A percentile compares a stretch with the other conserved stretches of the same genome.
phyloP scores from a whole-genome alignment of 169 alveolate species.

The Plasmodium cynomolgi region DNA sequence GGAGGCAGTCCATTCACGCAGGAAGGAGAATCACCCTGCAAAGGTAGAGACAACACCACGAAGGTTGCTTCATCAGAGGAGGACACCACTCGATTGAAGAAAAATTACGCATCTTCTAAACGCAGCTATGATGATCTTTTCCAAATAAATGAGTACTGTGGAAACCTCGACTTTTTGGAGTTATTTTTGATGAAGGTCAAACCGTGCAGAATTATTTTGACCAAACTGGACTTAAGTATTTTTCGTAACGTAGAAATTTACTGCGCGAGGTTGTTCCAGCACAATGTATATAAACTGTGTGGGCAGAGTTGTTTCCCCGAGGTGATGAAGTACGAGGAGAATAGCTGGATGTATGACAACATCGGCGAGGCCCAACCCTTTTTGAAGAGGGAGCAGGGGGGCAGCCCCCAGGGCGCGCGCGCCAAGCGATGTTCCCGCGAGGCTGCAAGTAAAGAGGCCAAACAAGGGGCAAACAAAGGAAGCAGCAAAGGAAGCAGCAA shows the following conservation, averaged over 20 bases:
- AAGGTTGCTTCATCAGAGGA: neutral
- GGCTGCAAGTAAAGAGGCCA: neutral
- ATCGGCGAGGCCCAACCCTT: neutral
- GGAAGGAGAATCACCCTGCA: neutral
- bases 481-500: neutral
- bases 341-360: slow-evolving; percentile 36
- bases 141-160: slow-evolving; percentile 74
- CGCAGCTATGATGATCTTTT: neutral
- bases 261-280: slow-evolving; percentile 48
- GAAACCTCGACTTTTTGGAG: slow-evolving; percentile 64
- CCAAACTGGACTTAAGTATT: slow-evolving; percentile 34
- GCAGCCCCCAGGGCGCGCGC: neutral
- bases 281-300: slow-evolving; percentile 16
- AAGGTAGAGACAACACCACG: neutral
- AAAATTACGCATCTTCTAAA: neutral
- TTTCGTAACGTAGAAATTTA: slow-evolving; percentile 68
- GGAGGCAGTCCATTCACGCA: neutral
- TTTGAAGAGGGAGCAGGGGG: slow-evolving; percentile 7
- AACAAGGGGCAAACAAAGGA: no score
- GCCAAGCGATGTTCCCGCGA: no score
- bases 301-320: slow-evolving; percentile 10
- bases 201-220: slow-evolving; percentile 61
- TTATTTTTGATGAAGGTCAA: slow-evolving; percentile 40
- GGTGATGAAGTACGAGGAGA: slow-evolving; percentile 46
- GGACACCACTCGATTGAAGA: neutral